These are phyloP conservation scores for Bryoerythrophyllum caledonicum DNA, from an alignment of 225 moss, liverwort and hornwort species.

Conservation along the genomic window DNA sequence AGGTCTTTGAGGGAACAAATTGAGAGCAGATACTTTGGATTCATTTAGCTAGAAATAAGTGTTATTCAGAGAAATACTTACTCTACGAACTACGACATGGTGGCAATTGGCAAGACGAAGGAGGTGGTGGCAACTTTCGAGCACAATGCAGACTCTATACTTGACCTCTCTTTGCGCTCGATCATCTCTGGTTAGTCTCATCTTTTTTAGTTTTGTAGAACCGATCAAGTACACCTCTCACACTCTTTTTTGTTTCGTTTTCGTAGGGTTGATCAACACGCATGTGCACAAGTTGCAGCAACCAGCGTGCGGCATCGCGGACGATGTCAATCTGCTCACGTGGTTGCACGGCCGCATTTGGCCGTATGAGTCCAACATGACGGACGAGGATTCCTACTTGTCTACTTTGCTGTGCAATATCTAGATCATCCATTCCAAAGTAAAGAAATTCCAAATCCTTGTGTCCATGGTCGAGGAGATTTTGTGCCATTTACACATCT, in stretches of 20 bases:
- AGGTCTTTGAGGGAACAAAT: no score
- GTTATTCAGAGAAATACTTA: no score
- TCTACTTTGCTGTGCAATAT: conserved; percentile 94
- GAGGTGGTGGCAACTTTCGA: conserved; percentile 53
- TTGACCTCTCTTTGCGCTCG: conserved; percentile 72
- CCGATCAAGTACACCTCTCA: conserved; percentile 10
- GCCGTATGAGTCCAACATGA: conserved; percentile 96
- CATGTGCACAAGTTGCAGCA: conserved; percentile 99
- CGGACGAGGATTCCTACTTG: conserved; percentile 88
- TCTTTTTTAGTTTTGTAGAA: conserved; percentile 35
- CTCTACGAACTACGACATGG: no score
- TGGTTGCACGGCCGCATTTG: conserved; percentile 95
- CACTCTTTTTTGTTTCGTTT: no score
- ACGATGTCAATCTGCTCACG: conserved; percentile 93
- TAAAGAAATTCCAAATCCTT: conserved; percentile 19
- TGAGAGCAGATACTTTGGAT: no score
- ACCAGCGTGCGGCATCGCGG: conserved; percentile 87
- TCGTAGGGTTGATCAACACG: no score
- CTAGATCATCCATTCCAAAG: conserved; percentile 95
- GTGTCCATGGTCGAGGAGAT: no score
- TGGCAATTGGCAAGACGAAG: no score
- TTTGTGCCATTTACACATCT: no score
- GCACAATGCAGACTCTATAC: conserved; percentile 41
- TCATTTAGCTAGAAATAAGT: no score
- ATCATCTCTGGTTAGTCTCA: conserved; percentile 62